These are phyloP conservation scores for Syzygium grande DNA, from an alignment of 345 rosid species.

Conservation along the genomic window DNA sequence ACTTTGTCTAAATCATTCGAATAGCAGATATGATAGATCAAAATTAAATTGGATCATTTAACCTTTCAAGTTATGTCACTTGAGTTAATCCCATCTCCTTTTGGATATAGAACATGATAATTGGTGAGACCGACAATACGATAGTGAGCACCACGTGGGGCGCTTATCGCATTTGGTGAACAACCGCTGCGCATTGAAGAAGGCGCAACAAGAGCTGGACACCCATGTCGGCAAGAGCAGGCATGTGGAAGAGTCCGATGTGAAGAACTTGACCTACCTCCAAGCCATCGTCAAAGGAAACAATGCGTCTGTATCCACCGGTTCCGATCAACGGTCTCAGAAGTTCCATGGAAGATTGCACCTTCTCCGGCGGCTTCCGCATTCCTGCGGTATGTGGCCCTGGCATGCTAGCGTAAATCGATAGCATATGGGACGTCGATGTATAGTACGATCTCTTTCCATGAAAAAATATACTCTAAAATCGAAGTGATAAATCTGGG, in stretches of 20 bases:
- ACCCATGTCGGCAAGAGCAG: constrained; percentile 10
- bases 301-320: constrained; percentile 13
- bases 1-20: neutral
- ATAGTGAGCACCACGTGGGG: constrained; percentile 17
- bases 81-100: neutral
- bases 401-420: neutral
- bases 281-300: constrained; percentile 20
- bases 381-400: constrained; percentile 8
- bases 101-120: constrained; percentile 9
- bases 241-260: constrained; percentile 14
- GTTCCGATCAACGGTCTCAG: constrained; percentile 1
- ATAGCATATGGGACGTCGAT: neutral
- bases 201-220: constrained; percentile 19
- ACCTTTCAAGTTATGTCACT: neutral
- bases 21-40: neutral
- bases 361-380: constrained; percentile 7
- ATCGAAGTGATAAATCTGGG: neutral
- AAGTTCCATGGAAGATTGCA: constrained; percentile 14
- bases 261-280: constrained; percentile 10
- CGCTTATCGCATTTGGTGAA: constrained; percentile 21
- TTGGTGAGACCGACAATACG: constrained; percentile 21
- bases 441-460: neutral
- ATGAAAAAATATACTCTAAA: neutral
- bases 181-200: constrained; percentile 8
- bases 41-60: neutral